These are phyloP conservation scores for Monilinia vaccinii-corymbosi DNA, from an alignment of 2,329 filamentous ascomycete species.

Conservation along the genomic window DNA sequence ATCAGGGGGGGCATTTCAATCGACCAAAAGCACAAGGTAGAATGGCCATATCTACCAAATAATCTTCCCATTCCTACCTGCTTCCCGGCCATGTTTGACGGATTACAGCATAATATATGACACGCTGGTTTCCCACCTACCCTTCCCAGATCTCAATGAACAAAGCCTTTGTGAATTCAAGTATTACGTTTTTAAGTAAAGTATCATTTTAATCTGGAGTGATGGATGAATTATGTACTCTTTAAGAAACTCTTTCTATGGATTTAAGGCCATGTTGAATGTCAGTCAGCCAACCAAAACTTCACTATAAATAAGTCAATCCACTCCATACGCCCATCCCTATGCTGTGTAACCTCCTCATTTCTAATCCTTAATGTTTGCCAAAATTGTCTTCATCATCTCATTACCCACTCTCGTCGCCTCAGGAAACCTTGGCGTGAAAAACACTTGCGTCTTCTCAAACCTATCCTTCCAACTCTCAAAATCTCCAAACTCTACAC, in stretches of 20 bases:
- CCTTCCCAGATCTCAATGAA: background rate
- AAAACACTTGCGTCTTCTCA: constrained; percentile 81
- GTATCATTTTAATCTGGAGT: background rate
- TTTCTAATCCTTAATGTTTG: constrained; percentile 50
- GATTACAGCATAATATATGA: background rate
- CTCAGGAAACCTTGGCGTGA: constrained; percentile 80
- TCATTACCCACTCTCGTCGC: constrained; percentile 83
- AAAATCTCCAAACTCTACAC: constrained; percentile 84
- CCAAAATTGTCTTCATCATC: constrained; percentile 93
- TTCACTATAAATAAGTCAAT: background rate
- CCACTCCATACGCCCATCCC: background rate
- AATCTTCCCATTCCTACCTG: background rate
- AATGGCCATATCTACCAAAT: background rate
- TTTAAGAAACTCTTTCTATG: background rate
- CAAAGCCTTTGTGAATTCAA: background rate
- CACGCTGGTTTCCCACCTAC: no score
- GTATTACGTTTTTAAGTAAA: background rate
- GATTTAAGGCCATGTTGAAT: background rate
- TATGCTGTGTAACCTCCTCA: background rate
- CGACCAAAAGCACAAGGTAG: background rate
- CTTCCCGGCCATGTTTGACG: background rate
- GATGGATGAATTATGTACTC: background rate
- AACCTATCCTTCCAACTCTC: constrained; percentile 90
- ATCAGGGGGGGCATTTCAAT: background rate
- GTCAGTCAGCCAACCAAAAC: background rate